Evolutionary conservation across 2,329 filamentous ascomycete species (phyloP).

Genomic region (Ceratocystis alfenasii): DNA sequence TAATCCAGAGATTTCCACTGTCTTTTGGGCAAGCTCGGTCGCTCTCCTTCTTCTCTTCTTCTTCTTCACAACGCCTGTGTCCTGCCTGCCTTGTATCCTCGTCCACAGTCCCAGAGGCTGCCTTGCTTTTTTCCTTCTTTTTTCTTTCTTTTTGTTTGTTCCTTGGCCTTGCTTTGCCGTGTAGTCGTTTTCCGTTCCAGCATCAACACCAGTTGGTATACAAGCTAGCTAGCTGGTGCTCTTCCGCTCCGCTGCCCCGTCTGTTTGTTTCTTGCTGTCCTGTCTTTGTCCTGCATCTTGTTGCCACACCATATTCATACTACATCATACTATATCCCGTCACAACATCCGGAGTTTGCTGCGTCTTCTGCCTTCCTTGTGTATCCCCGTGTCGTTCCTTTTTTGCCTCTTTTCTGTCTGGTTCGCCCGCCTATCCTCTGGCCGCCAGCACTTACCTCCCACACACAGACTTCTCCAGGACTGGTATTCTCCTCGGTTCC

Average conservation of each 20-base stretch:
- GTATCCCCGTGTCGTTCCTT: neutral
- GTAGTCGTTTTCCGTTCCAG: neutral
- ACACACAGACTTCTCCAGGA: no score
- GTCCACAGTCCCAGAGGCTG: neutral
- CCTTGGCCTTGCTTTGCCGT: neutral
- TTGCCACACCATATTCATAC: neutral
- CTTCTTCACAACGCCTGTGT: neutral
- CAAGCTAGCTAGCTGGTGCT: neutral
- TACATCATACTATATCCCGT: neutral
- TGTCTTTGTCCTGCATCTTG: neutral
- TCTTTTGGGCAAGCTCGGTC: neutral
- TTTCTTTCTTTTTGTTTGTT: neutral
- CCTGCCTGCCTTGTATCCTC: neutral
- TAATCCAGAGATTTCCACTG: constrained; percentile 11
- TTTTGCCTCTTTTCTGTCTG: neutral
- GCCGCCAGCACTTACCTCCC: no score
- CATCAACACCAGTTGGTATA: neutral
- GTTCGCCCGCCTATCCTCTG: neutral
- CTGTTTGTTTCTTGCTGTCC: neutral
- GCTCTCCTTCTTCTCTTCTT: neutral
- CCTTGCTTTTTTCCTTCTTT: neutral
- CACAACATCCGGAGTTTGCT: neutral
- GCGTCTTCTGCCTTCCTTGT: neutral
- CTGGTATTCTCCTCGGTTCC: no score
- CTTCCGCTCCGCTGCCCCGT: neutral